Percentiles rank a stretch among this genome's conserved stretches.
These are phyloP conservation scores for Scalesia atractyloides DNA, from an alignment of 129 eudicot genomes.

Conservation along the genomic window DNA sequence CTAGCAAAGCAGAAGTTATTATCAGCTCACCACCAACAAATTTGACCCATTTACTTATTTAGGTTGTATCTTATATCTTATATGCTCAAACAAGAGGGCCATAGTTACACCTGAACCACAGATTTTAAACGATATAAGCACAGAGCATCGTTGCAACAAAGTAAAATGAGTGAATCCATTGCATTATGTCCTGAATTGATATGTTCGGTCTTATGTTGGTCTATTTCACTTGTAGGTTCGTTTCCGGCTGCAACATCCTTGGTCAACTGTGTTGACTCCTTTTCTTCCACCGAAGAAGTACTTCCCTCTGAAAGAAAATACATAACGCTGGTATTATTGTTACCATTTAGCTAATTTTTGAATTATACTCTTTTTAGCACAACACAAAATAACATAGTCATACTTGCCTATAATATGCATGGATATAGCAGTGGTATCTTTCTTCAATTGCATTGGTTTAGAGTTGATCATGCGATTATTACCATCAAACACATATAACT, in stretches of 20 bases:
- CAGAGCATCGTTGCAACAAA: conserved; percentile 66
- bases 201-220: conserved; percentile 30
- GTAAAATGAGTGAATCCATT: conserved; percentile 53
- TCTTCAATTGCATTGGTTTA: conserved; percentile 63
- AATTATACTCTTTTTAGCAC: background rate
- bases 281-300: conserved; percentile 28
- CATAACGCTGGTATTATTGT: background rate
- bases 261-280: conserved; percentile 35
- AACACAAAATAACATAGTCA: conserved; percentile 7
- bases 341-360: background rate
- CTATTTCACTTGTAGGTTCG: conserved; percentile 40
- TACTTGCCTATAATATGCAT: conserved; percentile 86
- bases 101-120: conserved; percentile 60
- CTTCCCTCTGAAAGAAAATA: conserved; percentile 47
- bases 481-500: conserved; percentile 53
- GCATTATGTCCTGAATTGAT: conserved; percentile 29
- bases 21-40: conserved; percentile 20
- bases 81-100: background rate
- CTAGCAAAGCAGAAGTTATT: conserved; percentile 35
- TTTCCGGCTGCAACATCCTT: conserved; percentile 33
- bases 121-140: conserved; percentile 56
- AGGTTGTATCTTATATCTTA: background rate
- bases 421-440: conserved; percentile 62
- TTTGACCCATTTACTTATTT: conserved; percentile 2
- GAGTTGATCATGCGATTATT: conserved; percentile 44